Conservation (phyloP, 805 yeast species). For the Candida sphagnicola region DNA sequence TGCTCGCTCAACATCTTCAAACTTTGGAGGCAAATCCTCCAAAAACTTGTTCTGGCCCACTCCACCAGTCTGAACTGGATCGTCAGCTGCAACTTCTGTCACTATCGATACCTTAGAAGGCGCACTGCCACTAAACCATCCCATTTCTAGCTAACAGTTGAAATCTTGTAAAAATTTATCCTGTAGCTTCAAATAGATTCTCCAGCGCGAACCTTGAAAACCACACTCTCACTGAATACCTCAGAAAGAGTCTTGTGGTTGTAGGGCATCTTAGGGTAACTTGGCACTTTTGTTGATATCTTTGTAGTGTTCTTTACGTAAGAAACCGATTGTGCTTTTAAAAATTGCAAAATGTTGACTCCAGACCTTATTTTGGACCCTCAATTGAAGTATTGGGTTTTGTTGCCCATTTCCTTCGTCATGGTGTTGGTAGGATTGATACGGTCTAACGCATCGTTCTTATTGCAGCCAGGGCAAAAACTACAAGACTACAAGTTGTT, state of each 20-base stretch:
- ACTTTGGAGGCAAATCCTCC: conserved; percentile 53
- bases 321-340: background rate
- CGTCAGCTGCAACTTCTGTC: conserved; percentile 16
- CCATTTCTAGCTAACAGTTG: too few relatives aligned
- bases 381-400: conserved; percentile 80
- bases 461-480: conserved; percentile 58
- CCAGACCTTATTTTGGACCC: conserved; percentile 63
- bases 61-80: conserved; percentile 10
- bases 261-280: too few relatives aligned
- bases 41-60: conserved; percentile 29
- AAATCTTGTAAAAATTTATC: too few relatives aligned
- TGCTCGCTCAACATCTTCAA: conserved; percentile 30
- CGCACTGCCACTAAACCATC: conserved; percentile 37
- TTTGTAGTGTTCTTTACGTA: background rate
- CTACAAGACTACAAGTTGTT: conserved; percentile 47
- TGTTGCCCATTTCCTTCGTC: conserved; percentile 82
- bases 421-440: conserved; percentile 86
- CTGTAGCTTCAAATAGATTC: too few relatives aligned
- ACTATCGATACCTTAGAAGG: conserved; percentile 37
- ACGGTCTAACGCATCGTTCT: conserved; percentile 60
- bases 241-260: too few relatives aligned
- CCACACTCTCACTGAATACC: too few relatives aligned
- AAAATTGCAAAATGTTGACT: conserved; percentile 8
- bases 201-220: too few relatives aligned
- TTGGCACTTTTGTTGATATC: too few relatives aligned